A percentile compares a stretch with the other conserved stretches of the same genome.
phyloP scores from a whole-genome alignment of 768 basidiomycete species.

The Trametes cubensis region DNA sequence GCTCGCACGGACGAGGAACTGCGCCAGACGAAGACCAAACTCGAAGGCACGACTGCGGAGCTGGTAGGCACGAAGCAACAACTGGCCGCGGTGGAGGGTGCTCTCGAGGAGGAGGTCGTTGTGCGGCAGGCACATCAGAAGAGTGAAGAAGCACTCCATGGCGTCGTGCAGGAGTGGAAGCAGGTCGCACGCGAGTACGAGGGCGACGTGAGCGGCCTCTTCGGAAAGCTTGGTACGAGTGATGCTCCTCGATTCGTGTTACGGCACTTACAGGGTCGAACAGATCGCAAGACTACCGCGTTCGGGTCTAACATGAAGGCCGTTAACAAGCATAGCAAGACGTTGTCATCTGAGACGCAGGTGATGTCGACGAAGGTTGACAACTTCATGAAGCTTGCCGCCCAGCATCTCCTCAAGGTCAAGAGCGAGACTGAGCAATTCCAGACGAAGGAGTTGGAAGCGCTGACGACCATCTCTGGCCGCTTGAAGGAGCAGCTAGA shows the following conservation, averaged over 20 bases:
- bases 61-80: conserved; percentile 60
- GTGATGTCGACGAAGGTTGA: conserved; percentile 60
- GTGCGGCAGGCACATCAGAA: conserved; percentile 77
- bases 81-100: conserved; percentile 55
- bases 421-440: conserved; percentile 59
- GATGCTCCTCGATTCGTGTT: too few species aligned
- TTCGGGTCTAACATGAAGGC: conserved; percentile 66
- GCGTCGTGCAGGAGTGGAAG: conserved; percentile 72
- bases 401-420: conserved; percentile 55
- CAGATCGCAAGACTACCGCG: conserved; percentile 74
- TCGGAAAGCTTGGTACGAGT: conserved; percentile 78
- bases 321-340: conserved; percentile 63
- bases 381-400: conserved; percentile 60
- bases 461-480: conserved; percentile 51
- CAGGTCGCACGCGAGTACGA: conserved; percentile 67
- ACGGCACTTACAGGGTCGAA: neutral
- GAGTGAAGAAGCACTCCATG: conserved; percentile 70
- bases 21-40: conserved; percentile 55
- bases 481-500: conserved; percentile 61
- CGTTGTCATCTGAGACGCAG: conserved; percentile 56
- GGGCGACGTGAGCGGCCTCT: conserved; percentile 68
- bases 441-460: conserved; percentile 57
- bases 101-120: conserved; percentile 78
- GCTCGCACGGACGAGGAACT: conserved; percentile 79
- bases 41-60: conserved; percentile 54